Percentiles rank a stretch among this genome's conserved stretches.
Conservation (phyloP, 768 basidiomycete genomes). For the Tulasnella sp. region DNA sequence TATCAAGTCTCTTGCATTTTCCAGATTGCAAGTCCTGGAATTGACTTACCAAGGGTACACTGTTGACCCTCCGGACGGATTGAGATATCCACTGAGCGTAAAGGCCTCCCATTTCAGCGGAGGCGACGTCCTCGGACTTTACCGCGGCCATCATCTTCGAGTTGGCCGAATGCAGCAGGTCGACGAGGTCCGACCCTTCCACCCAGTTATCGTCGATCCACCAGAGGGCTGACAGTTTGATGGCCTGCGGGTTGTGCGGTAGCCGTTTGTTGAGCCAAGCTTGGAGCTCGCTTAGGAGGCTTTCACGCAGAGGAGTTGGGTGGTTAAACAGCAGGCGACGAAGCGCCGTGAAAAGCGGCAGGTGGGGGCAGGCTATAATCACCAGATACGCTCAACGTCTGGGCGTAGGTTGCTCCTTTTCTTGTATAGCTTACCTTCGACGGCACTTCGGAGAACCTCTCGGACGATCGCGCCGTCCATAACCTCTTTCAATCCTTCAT, state of each 20-base stretch:
- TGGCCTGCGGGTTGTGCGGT: slow-evolving; percentile 29
- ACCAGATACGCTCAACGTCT: slow-evolving; percentile 13
- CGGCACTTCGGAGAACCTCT: slow-evolving; percentile 63
- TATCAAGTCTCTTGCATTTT: not conserved
- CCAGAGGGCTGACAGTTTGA: slow-evolving; percentile 29
- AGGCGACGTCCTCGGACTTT: slow-evolving; percentile 16
- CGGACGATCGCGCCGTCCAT: slow-evolving; percentile 72
- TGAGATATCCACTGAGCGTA: slow-evolving; percentile 37
- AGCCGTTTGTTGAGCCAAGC: slow-evolving; percentile 28
- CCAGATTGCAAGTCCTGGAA: not conserved
- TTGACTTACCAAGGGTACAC: slow-evolving; percentile 25
- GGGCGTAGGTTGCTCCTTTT: slow-evolving; percentile 16
- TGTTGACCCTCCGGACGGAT: slow-evolving; percentile 33
- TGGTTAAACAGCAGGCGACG: slow-evolving; percentile 33
- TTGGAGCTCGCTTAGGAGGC: slow-evolving; percentile 36
- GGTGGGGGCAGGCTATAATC: slow-evolving; percentile 30
- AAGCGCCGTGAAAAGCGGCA: slow-evolving; percentile 34
- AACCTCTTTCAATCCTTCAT: slow-evolving; percentile 51
- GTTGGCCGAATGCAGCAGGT: slow-evolving; percentile 39
- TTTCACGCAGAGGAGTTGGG: slow-evolving; percentile 31
- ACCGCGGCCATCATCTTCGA: slow-evolving; percentile 32
- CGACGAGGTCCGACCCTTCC: slow-evolving; percentile 42
- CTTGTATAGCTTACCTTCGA: slow-evolving; percentile 47
- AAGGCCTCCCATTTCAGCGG: slow-evolving; percentile 23
- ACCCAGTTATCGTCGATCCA: slow-evolving; percentile 21